Evolutionary conservation across 176 grass and related monocot genomes (phyloP).

Genomic region (Pontederia crassipes): DNA sequence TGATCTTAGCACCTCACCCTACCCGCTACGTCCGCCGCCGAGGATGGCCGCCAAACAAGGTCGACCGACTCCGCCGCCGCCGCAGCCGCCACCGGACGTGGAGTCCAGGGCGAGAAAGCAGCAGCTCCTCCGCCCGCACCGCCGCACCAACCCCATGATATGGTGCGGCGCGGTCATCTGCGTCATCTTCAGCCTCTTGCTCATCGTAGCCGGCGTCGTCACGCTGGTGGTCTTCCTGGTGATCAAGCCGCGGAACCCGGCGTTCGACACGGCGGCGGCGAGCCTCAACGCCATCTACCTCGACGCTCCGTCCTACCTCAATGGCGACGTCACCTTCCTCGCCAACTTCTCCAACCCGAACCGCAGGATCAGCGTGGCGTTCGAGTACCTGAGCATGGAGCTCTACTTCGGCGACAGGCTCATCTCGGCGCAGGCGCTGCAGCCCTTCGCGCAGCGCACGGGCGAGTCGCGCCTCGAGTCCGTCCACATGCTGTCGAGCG

Average conservation of each 20-base stretch:
- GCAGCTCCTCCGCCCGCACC: constrained; percentile 29
- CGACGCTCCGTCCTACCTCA: constrained; percentile 52
- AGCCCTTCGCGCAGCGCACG: constrained; percentile 42
- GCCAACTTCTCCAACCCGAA: constrained; percentile 93
- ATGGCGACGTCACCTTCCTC: constrained; percentile 63
- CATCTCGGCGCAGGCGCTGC: constrained; percentile 51
- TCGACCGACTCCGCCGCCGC: constrained; percentile 1
- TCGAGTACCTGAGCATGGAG: constrained; percentile 45
- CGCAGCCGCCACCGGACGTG: constrained; percentile 16
- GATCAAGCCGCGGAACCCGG: constrained; percentile 49
- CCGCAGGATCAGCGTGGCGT: constrained; percentile 50
- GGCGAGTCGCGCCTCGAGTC: constrained; percentile 43
- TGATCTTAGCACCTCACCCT: too few relatives aligned
- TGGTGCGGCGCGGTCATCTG: constrained; percentile 72
- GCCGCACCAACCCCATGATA: constrained; percentile 46
- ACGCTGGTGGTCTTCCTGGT: constrained; percentile 60
- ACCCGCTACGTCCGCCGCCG: not conserved
- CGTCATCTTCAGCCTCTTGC: constrained; percentile 65
- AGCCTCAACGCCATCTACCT: constrained; percentile 68
- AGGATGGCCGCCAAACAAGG: constrained; percentile 20
- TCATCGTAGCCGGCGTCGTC: constrained; percentile 59
- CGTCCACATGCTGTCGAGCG: constrained; percentile 74
- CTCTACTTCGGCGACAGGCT: constrained; percentile 60
- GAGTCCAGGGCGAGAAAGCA: constrained; percentile 19
- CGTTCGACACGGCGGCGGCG: constrained; percentile 48